Conservation (phyloP, 2,329 filamentous ascomycete species). For the Teratosphaeria zuluensis region DNA sequence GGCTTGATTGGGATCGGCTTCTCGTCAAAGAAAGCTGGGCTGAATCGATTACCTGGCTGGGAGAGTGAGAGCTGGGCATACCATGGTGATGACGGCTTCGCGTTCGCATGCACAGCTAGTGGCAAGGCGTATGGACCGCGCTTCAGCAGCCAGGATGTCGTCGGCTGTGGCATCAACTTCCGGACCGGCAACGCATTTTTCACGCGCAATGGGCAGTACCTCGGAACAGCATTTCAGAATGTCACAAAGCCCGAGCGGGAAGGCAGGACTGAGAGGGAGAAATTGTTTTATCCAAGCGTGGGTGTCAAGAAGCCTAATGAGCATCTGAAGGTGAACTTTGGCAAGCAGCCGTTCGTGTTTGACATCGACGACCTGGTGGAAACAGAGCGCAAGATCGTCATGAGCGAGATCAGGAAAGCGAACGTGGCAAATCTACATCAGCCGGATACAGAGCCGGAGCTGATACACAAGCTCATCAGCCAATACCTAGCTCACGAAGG, state of each 20-base stretch:
- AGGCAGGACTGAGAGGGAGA: conserved; percentile 35
- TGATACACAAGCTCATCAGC: conserved; percentile 73
- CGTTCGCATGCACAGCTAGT: conserved; percentile 49
- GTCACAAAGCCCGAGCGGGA: conserved; percentile 42
- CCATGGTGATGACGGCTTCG: conserved; percentile 56
- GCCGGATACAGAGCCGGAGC: conserved; percentile 59
- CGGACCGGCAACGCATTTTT: conserved; percentile 53
- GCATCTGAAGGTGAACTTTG: conserved; percentile 52
- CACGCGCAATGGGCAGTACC: conserved; percentile 52
- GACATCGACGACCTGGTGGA: conserved; percentile 82
- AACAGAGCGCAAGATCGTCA: conserved; percentile 51
- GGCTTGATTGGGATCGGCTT: conserved; percentile 50
- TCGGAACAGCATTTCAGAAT: conserved; percentile 61
- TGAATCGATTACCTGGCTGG: conserved; percentile 56
- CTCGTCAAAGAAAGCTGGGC: conserved; percentile 47
- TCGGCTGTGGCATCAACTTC: conserved; percentile 58
- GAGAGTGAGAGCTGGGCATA: conserved; percentile 58
- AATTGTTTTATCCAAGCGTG: conserved; percentile 51
- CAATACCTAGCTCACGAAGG: conserved; percentile 93
- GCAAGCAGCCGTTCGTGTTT: conserved; percentile 69
- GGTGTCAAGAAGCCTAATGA: conserved; percentile 58
- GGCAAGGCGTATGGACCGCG: conserved; percentile 51
- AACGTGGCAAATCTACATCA: conserved; percentile 53
- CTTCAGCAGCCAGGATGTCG: conserved; percentile 49
- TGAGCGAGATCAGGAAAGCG: conserved; percentile 51